A percentile compares a stretch with the other conserved stretches of the same genome.
These are phyloP conservation scores for Ophiostoma himal-ulmi DNA, from an alignment of 2,329 filamentous ascomycete genomes.

Conservation along the genomic window DNA sequence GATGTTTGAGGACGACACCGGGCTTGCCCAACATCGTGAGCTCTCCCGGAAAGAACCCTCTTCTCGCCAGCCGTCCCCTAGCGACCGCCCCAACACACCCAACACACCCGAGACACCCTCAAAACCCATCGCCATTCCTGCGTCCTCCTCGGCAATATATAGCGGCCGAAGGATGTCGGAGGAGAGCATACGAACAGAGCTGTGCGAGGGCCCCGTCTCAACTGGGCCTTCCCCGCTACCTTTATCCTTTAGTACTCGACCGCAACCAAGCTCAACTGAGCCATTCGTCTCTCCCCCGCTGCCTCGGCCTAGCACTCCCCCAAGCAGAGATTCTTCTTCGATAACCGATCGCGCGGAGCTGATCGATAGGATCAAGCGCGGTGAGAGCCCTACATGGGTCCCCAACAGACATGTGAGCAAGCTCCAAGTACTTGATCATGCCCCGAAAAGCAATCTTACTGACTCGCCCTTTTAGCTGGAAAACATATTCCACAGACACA, in stretches of 20 bases:
- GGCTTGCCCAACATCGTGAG: constrained; percentile 29
- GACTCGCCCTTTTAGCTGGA: constrained; percentile 35
- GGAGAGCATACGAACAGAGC: constrained; percentile 55
- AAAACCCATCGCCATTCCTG: constrained; percentile 27
- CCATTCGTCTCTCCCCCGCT: neutral
- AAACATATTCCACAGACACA: constrained; percentile 35
- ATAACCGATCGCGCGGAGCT: constrained; percentile 64
- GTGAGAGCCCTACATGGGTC: constrained; percentile 68
- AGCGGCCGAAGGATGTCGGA: constrained; percentile 44
- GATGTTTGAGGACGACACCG: constrained; percentile 51
- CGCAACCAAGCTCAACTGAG: neutral
- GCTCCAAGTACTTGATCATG: neutral
- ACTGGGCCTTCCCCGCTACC: constrained; percentile 35
- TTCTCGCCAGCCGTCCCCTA: neutral
- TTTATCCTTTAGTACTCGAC: neutral
- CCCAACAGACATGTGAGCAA: constrained; percentile 54
- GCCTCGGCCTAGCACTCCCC: constrained; percentile 4
- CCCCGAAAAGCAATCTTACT: neutral
- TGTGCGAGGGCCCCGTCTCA: constrained; percentile 53
- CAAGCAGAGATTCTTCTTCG: neutral
- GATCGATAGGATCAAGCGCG: constrained; percentile 77
- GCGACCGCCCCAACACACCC: neutral
- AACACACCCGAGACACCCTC: constrained; percentile 17
- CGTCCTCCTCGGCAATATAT: constrained; percentile 20
- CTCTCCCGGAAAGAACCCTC: constrained; percentile 20